These are phyloP conservation scores for Aristolochia fimbriata DNA, from an alignment of 164 flowering plant genomes.

Conservation along the genomic window DNA sequence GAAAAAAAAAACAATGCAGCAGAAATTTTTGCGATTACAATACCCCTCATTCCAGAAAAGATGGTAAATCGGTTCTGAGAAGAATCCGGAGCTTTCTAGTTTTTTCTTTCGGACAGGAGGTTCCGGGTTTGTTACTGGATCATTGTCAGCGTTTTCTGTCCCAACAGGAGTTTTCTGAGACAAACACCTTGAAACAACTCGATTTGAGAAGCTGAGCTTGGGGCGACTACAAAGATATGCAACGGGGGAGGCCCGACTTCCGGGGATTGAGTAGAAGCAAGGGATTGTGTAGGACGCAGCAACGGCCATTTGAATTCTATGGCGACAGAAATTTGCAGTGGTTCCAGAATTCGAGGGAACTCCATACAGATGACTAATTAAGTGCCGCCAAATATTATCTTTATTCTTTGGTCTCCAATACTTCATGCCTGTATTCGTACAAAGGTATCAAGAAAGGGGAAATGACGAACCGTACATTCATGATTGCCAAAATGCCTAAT, in stretches of 20 bases:
- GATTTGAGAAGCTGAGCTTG: background rate
- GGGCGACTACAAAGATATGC: background rate
- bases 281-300: background rate
- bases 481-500: no score
- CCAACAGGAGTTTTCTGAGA: conserved; percentile 1
- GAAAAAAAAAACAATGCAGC: background rate
- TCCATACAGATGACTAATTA: no score
- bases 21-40: background rate
- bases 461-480: no score
- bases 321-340: no score
- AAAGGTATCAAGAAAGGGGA: no score
- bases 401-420: no score
- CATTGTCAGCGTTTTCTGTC: background rate
- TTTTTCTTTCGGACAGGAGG: background rate
- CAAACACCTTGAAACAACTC: background rate
- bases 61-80: background rate
- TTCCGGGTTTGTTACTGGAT: background rate
- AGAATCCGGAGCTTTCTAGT: no score
- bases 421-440: no score
- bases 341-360: no score
- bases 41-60: conserved; percentile 3
- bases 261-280: background rate
- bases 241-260: background rate
- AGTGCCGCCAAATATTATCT: no score
- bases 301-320: background rate